Evolutionary conservation across 805 yeast species (phyloP), one percentile per base, ranked within the genome.

Genomic region (Metschnikowia lochheadii): DNA sequence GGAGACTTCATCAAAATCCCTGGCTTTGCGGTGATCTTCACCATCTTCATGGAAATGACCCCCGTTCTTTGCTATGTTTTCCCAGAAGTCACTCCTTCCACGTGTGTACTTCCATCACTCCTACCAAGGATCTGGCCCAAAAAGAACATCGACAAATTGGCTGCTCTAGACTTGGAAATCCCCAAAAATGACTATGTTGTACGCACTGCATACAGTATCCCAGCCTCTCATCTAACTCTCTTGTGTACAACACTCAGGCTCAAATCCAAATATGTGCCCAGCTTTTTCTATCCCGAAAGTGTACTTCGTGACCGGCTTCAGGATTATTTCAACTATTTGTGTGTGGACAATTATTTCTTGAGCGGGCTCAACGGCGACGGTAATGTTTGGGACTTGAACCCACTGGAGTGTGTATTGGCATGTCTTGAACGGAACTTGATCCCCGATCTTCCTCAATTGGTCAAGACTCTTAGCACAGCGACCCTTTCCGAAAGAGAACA

Each of bases 351-450:
- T 62, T 78, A 77, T 55, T 73, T 62, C 51, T 55, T 73, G 36
- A 53, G 64, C 34, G 77, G 76, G 1, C 54, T 65, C 33, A 70
- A 70, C 51, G 66, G 66, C 3, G 56, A 57, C 14, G 77, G 76
- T 5, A 72, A 72, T 38, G 69, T 81, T 0, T 75, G 81, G 76
- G 62, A 66, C 40, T 57, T 85, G 49, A 63, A 70, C 34, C 66
- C 69, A 29, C 70, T 70, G 51, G 90, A 85, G 61, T 60, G 84
- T 34, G 66, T 82, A 2, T 64, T 72, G 41, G 77, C 81, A 6
- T 78, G 86, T 54, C 56, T 82, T 38, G 83, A 81, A 52, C 72
- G 90, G 50, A 83, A 82, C 26, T 63, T 85, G 40, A 69, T 82
- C 14, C 46, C 37, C 3, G 64, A 59, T 29, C 32, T 56, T 14